phyloP scores from a whole-genome alignment of 2,329 filamentous ascomycete genomes.

The Talaromyces sp. region DNA sequence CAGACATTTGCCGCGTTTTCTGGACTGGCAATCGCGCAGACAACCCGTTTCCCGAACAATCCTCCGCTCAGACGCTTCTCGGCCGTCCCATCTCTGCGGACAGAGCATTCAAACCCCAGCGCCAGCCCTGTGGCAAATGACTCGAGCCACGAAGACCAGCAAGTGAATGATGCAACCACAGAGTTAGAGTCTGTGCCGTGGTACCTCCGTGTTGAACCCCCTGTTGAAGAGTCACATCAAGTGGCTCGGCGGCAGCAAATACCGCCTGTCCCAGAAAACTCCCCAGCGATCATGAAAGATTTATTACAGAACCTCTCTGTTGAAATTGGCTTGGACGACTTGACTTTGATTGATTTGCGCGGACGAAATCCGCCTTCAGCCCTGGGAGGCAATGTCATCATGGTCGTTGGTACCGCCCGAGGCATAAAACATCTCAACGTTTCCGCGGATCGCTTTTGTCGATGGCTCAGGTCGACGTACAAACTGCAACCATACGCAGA shows the following conservation, averaged over 20 bases:
- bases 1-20: slow-evolving; percentile 25
- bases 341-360: slow-evolving; percentile 77
- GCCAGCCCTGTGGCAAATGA: background rate
- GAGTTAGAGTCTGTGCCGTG: slow-evolving; percentile 55
- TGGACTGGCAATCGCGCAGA: slow-evolving; percentile 17
- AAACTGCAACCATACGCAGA: slow-evolving; percentile 74
- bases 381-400: slow-evolving; percentile 80
- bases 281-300: slow-evolving; percentile 66
- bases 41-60: background rate
- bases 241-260: slow-evolving; percentile 52
- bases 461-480: slow-evolving; percentile 73
- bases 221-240: slow-evolving; percentile 33
- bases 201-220: slow-evolving; percentile 69
- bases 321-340: slow-evolving; percentile 78
- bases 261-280: slow-evolving; percentile 60
- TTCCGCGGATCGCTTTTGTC: slow-evolving; percentile 79
- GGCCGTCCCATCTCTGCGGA: slow-evolving; percentile 12
- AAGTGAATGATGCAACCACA: background rate
- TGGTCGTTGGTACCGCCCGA: slow-evolving; percentile 86
- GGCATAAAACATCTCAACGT: slow-evolving; percentile 92
- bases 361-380: slow-evolving; percentile 79
- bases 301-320: slow-evolving; percentile 75
- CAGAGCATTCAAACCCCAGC: slow-evolving; percentile 16
- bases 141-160: background rate
- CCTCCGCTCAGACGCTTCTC: slow-evolving; percentile 7